Percentiles rank a stretch among this genome's conserved stretches.
phyloP scores from a whole-genome alignment of 768 basidiomycete species.

The Sutorius australiensis region DNA sequence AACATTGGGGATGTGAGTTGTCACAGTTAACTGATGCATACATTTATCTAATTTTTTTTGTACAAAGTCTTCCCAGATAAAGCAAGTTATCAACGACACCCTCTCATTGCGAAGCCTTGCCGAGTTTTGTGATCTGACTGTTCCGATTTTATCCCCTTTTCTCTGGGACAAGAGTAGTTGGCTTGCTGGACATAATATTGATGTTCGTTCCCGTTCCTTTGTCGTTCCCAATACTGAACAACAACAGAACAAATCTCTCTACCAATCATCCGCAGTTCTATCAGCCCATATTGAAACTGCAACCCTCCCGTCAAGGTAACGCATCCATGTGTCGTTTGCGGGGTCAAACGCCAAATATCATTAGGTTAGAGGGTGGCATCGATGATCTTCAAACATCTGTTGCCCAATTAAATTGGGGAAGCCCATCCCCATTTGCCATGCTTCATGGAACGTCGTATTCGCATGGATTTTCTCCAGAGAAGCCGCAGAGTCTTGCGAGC shows the following conservation, averaged over 20 bases:
- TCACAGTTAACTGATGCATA: conserved; percentile 1
- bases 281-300: conserved; percentile 56
- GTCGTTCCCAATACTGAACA: conserved; percentile 8
- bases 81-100: conserved; percentile 57
- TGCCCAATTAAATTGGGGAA: conserved; percentile 50
- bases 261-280: conserved; percentile 55
- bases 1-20: conserved; percentile 44
- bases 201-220: conserved; percentile 16
- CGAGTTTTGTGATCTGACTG: conserved; percentile 46
- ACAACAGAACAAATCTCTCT: conserved; percentile 34
- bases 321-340: neutral
- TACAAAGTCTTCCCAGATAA: conserved; percentile 35
- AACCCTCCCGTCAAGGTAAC: conserved; percentile 59
- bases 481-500: conserved; percentile 32
- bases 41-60: neutral
- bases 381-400: conserved; percentile 44
- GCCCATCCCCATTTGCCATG: conserved; percentile 49
- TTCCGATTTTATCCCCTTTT: conserved; percentile 48
- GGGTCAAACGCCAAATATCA: neutral
- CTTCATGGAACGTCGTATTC: conserved; percentile 53
- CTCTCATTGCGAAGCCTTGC: conserved; percentile 49
- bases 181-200: conserved; percentile 15
- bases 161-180: conserved; percentile 39
- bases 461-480: conserved; percentile 25
- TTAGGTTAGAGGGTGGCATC: conserved; percentile 33